Evolutionary conservation across 2,329 filamentous ascomycete genomes (phyloP), one percentile per base, ranked within the genome.

Genomic region (Diplocarpon rosae): DNA sequence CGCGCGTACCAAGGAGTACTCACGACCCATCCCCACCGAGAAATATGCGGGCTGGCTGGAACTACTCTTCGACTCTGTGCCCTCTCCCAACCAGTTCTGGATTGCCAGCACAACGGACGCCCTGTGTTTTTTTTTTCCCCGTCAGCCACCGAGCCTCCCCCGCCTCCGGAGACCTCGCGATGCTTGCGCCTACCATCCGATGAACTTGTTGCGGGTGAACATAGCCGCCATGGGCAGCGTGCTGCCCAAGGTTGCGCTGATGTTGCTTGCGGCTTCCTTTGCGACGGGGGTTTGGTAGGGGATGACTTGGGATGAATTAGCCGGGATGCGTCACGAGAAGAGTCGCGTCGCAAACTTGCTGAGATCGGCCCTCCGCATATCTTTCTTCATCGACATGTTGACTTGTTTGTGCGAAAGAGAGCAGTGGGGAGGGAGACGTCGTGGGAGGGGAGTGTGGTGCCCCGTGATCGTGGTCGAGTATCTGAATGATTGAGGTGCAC

Each of bases 181-280:
- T 28, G 4, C 24, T 14, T 34, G 12, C 37, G 29, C 40, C 49
- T 65, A 78, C 75, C 78, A 82, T 60, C 78, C 78, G 46, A 82
- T 67, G 59, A 76, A 92, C 74, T 85, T 84, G 69, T 94, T 95
- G 55, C 88, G 76, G 57, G 84, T 92, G 63, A 95, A 92, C 74
- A 95, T 93, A 52, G 89, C 89, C 47, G 86, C 88, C 90, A 95
- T 95, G 47, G 90, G 90, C 61, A 96, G 71, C 30, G 89, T 93
- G 60, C 82, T 90, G 24, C 74, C 69, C 44, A 81, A 60, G 24
- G 72, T 86, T 65, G 83, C 82, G 42, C 77, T 71, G 64, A 94
- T 75, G 60, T 95, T 88, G 47, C 65, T 64, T 53, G 75, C 69
- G 51, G 69, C 73, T 57, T 77, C 75, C 58, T 80, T 78, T 56